A percentile compares a stretch with the other conserved stretches of the same genome.
phyloP scores from a whole-genome alignment of 768 basidiomycete species.

The Calocybe gangraenosa region DNA sequence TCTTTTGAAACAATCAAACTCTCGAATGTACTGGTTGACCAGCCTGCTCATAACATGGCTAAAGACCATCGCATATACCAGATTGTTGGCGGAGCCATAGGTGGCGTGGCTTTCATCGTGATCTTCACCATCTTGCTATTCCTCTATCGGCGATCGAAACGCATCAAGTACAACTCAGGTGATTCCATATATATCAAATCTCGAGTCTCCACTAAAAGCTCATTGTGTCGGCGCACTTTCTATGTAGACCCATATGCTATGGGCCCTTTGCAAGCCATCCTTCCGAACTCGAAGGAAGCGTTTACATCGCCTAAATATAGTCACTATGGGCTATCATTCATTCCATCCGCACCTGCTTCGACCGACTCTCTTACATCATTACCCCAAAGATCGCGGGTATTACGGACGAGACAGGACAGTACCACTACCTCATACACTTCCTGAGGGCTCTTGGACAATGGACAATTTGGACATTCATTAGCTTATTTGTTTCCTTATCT shows the following conservation, averaged over 20 bases:
- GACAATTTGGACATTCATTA: no score
- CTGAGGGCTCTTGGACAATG: no score
- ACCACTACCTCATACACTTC: no score
- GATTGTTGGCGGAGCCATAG: constrained; percentile 12
- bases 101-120: constrained; percentile 6
- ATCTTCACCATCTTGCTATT: not conserved
- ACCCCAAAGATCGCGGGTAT: constrained; percentile 6
- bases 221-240: not conserved
- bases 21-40: not conserved
- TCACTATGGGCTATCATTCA: constrained; percentile 25
- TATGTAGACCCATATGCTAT: constrained; percentile 13
- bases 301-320: constrained; percentile 26
- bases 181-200: not conserved
- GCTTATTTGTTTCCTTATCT: not conserved
- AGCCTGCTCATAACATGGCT: not conserved
- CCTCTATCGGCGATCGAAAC: constrained; percentile 5
- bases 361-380: constrained; percentile 14
- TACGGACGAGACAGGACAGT: not conserved
- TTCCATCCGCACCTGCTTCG: constrained; percentile 14
- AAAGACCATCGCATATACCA: constrained; percentile 1
- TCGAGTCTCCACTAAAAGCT: no score
- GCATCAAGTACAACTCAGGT: constrained; percentile 1
- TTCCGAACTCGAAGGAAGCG: constrained; percentile 26
- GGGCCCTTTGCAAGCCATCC: constrained; percentile 22
- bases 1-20: not conserved